Evolutionary conservation across 148 eudicot species (phyloP).

Genomic region (Vaccinium macrocarpon): DNA sequence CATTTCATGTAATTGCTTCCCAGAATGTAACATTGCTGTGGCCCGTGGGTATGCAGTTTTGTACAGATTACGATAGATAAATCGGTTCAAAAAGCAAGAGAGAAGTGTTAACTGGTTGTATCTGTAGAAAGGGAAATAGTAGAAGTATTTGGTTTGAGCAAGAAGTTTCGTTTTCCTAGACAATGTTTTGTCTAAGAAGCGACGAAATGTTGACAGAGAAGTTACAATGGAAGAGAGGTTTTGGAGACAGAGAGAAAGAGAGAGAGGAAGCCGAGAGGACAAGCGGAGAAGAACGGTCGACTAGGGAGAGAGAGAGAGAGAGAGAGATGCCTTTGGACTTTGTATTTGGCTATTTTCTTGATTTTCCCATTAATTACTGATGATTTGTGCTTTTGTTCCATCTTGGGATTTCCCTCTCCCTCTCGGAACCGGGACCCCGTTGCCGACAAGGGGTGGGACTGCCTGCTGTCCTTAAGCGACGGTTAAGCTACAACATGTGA

Average conservation of each 20-base stretch:
- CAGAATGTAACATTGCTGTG: slow-evolving; percentile 21
- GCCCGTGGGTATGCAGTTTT: neutral
- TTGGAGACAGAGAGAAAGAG: no score
- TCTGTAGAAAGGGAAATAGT: neutral
- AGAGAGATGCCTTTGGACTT: neutral
- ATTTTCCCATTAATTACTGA: no score
- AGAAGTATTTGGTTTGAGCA: neutral
- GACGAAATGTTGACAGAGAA: neutral
- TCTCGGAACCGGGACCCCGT: no score
- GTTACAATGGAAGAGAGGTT: neutral
- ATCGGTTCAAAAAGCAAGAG: no score
- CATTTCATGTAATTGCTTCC: slow-evolving; percentile 23
- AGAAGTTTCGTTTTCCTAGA: neutral
- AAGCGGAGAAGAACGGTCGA: neutral
- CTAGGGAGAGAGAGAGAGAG: neutral
- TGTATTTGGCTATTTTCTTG: no score
- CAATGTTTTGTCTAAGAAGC: neutral
- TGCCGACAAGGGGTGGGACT: no score
- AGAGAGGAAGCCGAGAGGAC: no score
- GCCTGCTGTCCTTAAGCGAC: no score
- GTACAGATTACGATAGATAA: no score
- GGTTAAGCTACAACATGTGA: no score
- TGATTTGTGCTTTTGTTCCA: no score
- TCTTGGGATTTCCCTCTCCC: no score
- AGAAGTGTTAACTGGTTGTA: neutral